A percentile compares a stretch with the other conserved stretches of the same genome.
Conservation (phyloP, 805 yeast species). For the Kodamaea laetipori region DNA sequence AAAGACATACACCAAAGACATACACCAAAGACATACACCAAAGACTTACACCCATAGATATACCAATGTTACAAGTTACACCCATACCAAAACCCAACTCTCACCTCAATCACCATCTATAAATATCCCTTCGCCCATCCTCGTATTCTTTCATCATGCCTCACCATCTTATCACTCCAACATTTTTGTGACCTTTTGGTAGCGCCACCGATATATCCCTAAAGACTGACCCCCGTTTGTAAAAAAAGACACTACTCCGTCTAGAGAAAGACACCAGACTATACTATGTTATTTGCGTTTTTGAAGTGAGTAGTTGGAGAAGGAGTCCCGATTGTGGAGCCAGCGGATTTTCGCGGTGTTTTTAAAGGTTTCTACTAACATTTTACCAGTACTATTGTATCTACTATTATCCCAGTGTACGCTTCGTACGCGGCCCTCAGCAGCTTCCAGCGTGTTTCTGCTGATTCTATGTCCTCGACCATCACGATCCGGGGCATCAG, state of each 20-base stretch:
- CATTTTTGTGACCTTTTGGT: background rate
- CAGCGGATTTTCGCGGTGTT: background rate
- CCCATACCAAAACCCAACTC: no score
- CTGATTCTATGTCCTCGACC: slow-evolving; percentile 30
- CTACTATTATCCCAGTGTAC: slow-evolving; percentile 58
- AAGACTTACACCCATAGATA: no score
- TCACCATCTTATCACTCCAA: background rate
- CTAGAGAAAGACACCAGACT: slow-evolving; percentile 1
- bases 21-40: no score
- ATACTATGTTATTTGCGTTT: slow-evolving; percentile 18
- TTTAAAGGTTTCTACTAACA: slow-evolving; percentile 8
- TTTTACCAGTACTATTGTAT: slow-evolving; percentile 33
- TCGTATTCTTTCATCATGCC: slow-evolving; percentile 1
- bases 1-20: no score
- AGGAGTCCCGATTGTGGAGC: no score
- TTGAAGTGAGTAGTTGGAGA: slow-evolving; percentile 27
- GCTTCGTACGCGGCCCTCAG: slow-evolving; percentile 63
- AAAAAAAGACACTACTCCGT: background rate
- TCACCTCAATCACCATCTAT: no score
- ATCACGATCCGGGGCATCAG: slow-evolving; percentile 41
- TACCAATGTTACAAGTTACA: no score
- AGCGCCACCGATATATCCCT: slow-evolving; percentile 1
- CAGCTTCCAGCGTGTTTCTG: slow-evolving; percentile 33
- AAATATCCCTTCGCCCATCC: no score
- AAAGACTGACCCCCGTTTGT: slow-evolving; percentile 5